These are phyloP conservation scores for Hamamelis virginiana DNA, from an alignment of 164 flowering plant species.

Conservation along the genomic window DNA sequence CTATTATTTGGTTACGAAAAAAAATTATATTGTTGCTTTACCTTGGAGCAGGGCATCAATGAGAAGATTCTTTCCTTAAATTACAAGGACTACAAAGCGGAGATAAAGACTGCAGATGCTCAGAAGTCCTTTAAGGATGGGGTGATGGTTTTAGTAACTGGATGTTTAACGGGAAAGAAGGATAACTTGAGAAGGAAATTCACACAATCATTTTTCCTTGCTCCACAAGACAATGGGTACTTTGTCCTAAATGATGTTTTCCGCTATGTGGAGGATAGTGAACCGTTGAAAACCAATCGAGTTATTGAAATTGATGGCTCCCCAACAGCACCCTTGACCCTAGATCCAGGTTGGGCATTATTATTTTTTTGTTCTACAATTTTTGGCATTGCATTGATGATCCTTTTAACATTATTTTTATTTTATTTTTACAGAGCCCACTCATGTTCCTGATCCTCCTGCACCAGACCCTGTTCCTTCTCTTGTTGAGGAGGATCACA, in stretches of 20 bases:
- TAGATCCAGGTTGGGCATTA: slow-evolving; percentile 43
- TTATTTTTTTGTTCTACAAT: background rate
- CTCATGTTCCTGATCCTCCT: slow-evolving; percentile 35
- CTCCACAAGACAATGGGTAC: slow-evolving; percentile 79
- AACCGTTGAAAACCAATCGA: slow-evolving; percentile 20
- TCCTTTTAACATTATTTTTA: background rate
- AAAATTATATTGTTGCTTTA: background rate
- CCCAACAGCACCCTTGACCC: slow-evolving; percentile 21
- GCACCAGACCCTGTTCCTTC: slow-evolving; percentile 28
- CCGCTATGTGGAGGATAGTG: slow-evolving; percentile 55
- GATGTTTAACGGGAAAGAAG: slow-evolving; percentile 57
- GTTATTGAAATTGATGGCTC: slow-evolving; percentile 28
- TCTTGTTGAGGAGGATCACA: slow-evolving; percentile 27
- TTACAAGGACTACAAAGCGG: slow-evolving; percentile 53
- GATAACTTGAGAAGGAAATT: slow-evolving; percentile 58
- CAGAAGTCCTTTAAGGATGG: slow-evolving; percentile 64
- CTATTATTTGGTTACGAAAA: too few species aligned
- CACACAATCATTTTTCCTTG: slow-evolving; percentile 76
- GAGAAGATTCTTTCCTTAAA: slow-evolving; percentile 68
- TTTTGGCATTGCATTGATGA: background rate
- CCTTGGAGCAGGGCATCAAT: slow-evolving; percentile 67
- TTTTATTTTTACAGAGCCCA: slow-evolving; percentile 40
- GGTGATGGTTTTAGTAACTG: slow-evolving; percentile 74
- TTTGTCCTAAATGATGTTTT: slow-evolving; percentile 78
- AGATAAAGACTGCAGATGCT: slow-evolving; percentile 81